Conservation (phyloP, 2,329 filamentous ascomycete genomes). For the Talaromyces rugulosus region DNA sequence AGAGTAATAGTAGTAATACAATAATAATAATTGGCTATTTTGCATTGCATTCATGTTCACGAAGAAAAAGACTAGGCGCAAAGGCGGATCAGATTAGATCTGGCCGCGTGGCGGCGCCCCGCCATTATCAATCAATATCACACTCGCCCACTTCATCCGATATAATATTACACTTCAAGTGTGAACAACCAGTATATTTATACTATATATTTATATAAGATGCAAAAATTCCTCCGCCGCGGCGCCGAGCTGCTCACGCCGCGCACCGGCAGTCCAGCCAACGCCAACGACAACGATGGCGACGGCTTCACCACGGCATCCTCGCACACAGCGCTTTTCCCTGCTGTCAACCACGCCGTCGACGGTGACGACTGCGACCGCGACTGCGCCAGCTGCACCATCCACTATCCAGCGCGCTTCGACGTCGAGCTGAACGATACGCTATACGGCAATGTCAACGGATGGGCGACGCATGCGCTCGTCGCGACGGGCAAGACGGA, state of each 20-base stretch:
- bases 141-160: not conserved
- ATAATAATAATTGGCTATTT: not conserved
- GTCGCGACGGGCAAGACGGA: conserved; percentile 95
- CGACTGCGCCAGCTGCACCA: conserved; percentile 77
- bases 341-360: conserved; percentile 65
- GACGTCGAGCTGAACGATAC: conserved; percentile 70
- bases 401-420: conserved; percentile 72
- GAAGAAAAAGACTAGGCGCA: not conserved
- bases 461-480: conserved; percentile 83
- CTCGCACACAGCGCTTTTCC: conserved; percentile 59
- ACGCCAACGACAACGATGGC: not conserved
- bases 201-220: conserved; percentile 10
- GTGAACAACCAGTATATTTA: not conserved
- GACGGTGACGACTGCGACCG: conserved; percentile 87
- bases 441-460: conserved; percentile 80
- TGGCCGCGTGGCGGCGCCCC: not conserved
- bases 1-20: not conserved
- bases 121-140: not conserved
- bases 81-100: not conserved
- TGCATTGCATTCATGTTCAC: not conserved
- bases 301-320: conserved; percentile 46
- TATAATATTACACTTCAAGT: not conserved
- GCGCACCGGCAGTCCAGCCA: conserved; percentile 17
- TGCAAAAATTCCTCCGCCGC: conserved; percentile 33
- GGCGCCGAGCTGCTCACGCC: conserved; percentile 30